Percentiles rank a stretch among this genome's conserved stretches.
Conservation (phyloP, 2,329 filamentous ascomycete genomes). For the Colletotrichum karsti region DNA sequence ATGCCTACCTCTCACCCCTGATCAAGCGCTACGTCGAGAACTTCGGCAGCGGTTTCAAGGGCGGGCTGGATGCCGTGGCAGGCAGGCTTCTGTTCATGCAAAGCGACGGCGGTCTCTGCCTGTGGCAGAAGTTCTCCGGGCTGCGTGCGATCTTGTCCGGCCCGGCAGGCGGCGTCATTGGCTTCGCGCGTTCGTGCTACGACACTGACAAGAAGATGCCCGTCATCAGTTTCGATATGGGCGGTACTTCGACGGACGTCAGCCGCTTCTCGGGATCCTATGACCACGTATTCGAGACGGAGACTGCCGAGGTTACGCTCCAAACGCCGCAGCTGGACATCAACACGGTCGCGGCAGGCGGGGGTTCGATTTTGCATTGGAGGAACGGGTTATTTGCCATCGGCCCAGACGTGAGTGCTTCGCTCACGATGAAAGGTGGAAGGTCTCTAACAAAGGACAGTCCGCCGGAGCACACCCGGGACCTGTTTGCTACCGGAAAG, state of each 20-base stretch:
- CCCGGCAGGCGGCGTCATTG: slow-evolving; percentile 74
- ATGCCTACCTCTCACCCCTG: slow-evolving; percentile 79
- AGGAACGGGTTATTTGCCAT: slow-evolving; percentile 78
- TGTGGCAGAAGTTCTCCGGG: slow-evolving; percentile 70
- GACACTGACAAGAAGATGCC: slow-evolving; percentile 76
- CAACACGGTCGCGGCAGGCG: slow-evolving; percentile 77
- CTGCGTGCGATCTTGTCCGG: slow-evolving; percentile 76
- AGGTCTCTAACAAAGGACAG: slow-evolving; percentile 46
- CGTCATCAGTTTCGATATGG: slow-evolving; percentile 79
- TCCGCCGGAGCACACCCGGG: slow-evolving; percentile 75
- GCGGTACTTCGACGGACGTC: slow-evolving; percentile 78
- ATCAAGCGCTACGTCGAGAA: slow-evolving; percentile 73
- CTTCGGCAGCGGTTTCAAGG: slow-evolving; percentile 53
- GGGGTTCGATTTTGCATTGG: slow-evolving; percentile 74
- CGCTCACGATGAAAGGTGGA: neutral
- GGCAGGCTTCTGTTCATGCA: slow-evolving; percentile 84
- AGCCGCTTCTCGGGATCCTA: slow-evolving; percentile 64
- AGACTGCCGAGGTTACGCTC: slow-evolving; percentile 77
- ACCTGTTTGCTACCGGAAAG: slow-evolving; percentile 76
- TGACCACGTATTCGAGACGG: slow-evolving; percentile 72
- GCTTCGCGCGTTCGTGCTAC: slow-evolving; percentile 78
- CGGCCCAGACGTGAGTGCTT: slow-evolving; percentile 64
- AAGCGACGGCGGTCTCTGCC: slow-evolving; percentile 59
- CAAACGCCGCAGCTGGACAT: slow-evolving; percentile 61
- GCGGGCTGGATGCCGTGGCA: slow-evolving; percentile 55